These are phyloP conservation scores for Colletotrichum cuscutae DNA, from an alignment of 2,329 filamentous ascomycete genomes.

Conservation along the genomic window DNA sequence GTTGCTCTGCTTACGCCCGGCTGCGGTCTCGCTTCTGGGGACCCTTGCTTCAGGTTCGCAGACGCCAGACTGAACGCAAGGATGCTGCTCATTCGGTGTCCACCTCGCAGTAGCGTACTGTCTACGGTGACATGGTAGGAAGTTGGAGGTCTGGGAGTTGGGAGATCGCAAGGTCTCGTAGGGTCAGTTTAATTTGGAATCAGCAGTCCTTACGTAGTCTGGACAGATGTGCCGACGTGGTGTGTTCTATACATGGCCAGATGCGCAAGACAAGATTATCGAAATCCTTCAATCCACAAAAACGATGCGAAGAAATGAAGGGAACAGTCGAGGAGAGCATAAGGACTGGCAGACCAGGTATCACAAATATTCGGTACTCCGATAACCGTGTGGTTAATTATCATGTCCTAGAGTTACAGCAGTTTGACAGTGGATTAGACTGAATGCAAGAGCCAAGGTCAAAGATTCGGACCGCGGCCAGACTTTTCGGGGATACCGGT, in stretches of 20 bases:
- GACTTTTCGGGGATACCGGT: too few species aligned
- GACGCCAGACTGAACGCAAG: constrained; percentile 7
- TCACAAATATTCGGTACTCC: background rate
- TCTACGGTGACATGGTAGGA: background rate
- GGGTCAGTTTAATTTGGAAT: constrained; percentile 20
- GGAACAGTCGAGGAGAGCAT: background rate
- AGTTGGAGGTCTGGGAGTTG: background rate
- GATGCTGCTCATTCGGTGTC: constrained; percentile 1
- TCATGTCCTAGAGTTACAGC: too few species aligned
- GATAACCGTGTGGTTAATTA: too few species aligned
- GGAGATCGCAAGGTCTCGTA: constrained; percentile 14
- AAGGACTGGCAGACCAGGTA: background rate
- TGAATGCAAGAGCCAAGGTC: too few species aligned
- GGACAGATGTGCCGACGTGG: background rate
- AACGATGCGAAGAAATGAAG: background rate
- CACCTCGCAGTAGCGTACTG: constrained; percentile 14
- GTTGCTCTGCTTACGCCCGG: constrained; percentile 19
- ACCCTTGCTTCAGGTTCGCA: constrained; percentile 19
- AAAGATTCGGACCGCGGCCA: too few species aligned
- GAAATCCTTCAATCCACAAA: background rate
- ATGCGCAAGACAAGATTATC: background rate
- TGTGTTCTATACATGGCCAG: background rate
- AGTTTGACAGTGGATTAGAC: too few species aligned
- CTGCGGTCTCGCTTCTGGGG: constrained; percentile 10
- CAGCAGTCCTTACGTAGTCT: background rate